phyloP scores from a whole-genome alignment of 2,329 filamentous ascomycete species.

The Pseudocercospora fuligena region DNA sequence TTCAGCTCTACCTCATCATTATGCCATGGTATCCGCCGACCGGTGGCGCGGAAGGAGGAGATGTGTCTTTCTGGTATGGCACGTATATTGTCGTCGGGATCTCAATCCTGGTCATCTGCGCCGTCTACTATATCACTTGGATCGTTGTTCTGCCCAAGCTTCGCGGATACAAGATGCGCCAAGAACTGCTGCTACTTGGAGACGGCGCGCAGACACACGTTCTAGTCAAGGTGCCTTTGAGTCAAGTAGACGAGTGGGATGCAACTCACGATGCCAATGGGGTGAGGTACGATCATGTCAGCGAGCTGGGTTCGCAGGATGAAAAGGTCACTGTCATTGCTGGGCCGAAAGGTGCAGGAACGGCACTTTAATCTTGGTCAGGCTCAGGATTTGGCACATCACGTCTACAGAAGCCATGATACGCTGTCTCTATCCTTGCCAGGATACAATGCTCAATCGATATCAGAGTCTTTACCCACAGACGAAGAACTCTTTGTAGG shows the following conservation, averaged over 20 bases:
- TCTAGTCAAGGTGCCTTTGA: constrained; percentile 60
- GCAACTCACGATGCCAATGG: constrained; percentile 57
- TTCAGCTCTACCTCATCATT: constrained; percentile 66
- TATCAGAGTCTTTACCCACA: background rate
- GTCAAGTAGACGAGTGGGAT: constrained; percentile 62
- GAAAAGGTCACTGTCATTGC: constrained; percentile 14
- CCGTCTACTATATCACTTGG: constrained; percentile 64
- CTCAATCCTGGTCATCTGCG: constrained; percentile 65
- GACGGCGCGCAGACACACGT: constrained; percentile 54
- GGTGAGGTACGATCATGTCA: background rate
- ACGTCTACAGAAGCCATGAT: background rate
- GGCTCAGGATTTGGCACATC: background rate
- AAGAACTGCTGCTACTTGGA: constrained; percentile 59
- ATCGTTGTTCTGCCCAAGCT: constrained; percentile 60
- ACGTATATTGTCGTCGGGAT: constrained; percentile 71
- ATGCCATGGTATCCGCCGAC: constrained; percentile 75
- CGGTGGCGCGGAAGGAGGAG: constrained; percentile 62
- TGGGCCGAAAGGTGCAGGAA: constrained; percentile 3
- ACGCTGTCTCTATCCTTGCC: background rate
- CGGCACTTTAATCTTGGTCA: background rate
- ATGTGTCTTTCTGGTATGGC: constrained; percentile 75
- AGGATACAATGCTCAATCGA: background rate
- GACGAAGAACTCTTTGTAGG: background rate
- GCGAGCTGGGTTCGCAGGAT: constrained; percentile 13
- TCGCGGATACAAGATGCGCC: constrained; percentile 60